Conservation (phyloP, 2,329 filamentous ascomycete genomes). For the Capronia epimyces region DNA sequence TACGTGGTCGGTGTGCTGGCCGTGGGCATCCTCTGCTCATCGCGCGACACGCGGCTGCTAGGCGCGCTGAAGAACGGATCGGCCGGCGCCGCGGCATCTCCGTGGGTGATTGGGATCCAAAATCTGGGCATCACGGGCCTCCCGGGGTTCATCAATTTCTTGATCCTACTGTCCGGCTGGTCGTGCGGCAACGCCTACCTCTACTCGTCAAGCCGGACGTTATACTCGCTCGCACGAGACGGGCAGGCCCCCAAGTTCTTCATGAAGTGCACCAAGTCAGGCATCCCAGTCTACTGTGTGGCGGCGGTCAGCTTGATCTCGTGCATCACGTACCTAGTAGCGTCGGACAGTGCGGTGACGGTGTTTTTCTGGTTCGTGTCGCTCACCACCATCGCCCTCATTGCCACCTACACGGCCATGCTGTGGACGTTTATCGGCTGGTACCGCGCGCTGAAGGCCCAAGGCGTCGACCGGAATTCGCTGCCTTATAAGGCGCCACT, state of each 20-base stretch:
- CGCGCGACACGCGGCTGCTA: slow-evolving; percentile 56
- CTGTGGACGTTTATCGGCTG: slow-evolving; percentile 66
- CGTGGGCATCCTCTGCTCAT: slow-evolving; percentile 63
- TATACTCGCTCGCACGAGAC: slow-evolving; percentile 46
- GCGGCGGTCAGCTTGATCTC: slow-evolving; percentile 58
- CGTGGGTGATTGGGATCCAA: slow-evolving; percentile 67
- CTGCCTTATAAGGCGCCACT: slow-evolving; percentile 64
- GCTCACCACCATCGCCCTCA: slow-evolving; percentile 39
- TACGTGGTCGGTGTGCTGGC: slow-evolving; percentile 68
- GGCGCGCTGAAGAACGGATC: slow-evolving; percentile 53
- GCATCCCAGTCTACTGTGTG: slow-evolving; percentile 64
- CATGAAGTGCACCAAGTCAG: slow-evolving; percentile 53
- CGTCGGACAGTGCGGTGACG: slow-evolving; percentile 56
- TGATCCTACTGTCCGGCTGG: slow-evolving; percentile 67
- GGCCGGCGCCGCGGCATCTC: slow-evolving; percentile 61
- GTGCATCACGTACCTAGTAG: slow-evolving; percentile 64
- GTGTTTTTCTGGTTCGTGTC: slow-evolving; percentile 68
- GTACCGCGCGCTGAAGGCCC: slow-evolving; percentile 60
- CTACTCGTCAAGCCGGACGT: slow-evolving; percentile 48
- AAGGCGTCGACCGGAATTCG: slow-evolving; percentile 60
- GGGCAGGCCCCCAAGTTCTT: slow-evolving; percentile 52
- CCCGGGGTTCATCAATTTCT: slow-evolving; percentile 66
- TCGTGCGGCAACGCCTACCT: slow-evolving; percentile 65
- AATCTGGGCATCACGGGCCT: slow-evolving; percentile 58
- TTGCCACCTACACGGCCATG: slow-evolving; percentile 64